Conservation (phyloP, 352 stramenopile species). For the Blastocystis sp. region DNA sequence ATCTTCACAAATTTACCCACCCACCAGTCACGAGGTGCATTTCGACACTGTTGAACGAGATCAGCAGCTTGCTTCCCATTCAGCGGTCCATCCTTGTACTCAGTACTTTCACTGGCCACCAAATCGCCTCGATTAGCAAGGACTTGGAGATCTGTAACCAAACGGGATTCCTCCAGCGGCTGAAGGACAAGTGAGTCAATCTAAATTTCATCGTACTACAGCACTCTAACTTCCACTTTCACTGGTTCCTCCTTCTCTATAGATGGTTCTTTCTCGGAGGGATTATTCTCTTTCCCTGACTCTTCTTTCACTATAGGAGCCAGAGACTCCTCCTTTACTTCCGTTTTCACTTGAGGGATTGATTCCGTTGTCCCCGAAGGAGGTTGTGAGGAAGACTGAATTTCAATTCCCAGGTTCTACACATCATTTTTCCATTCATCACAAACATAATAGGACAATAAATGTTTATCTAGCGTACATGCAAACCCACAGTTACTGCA, state of each 20-base stretch:
- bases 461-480: constrained; percentile 41
- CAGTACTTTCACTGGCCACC: background rate
- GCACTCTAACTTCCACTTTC: background rate
- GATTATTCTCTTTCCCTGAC: background rate
- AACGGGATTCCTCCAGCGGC: background rate
- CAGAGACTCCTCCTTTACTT: background rate
- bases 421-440: background rate
- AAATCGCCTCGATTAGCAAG: background rate
- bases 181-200: background rate
- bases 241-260: background rate
- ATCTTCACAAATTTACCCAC: constrained; percentile 57
- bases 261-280: background rate
- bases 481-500: constrained; percentile 40
- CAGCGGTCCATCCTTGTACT: background rate
- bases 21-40: constrained; percentile 31
- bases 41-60: constrained; percentile 5
- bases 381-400: background rate
- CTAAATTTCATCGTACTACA: background rate
- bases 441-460: constrained; percentile 41
- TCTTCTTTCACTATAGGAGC: background rate
- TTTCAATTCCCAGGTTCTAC: background rate
- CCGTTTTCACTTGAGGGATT: background rate
- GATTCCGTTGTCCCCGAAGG: background rate
- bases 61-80: background rate
- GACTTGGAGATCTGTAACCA: background rate